Conservation (phyloP, 306 rosid genomes). For the Datisca glomerata region DNA sequence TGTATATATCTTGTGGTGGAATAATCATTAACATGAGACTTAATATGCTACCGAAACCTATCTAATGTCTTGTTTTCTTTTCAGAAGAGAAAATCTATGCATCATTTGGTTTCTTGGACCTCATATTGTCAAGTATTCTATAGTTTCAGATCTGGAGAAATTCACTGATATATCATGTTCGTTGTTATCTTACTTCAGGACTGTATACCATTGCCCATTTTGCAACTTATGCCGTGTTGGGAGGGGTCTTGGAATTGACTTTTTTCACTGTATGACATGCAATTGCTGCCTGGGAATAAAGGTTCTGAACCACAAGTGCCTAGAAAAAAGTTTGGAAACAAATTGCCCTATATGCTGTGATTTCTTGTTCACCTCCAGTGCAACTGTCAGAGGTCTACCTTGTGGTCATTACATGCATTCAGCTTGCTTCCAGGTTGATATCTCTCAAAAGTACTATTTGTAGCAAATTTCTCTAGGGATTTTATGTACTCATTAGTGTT, state of each 20-base stretch:
- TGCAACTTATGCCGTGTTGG: conserved; percentile 99
- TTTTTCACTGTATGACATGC: conserved; percentile 95
- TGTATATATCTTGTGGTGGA: no score
- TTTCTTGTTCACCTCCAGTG: conserved; percentile 88
- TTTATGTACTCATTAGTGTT: neutral
- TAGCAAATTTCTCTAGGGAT: neutral
- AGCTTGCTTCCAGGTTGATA: conserved; percentile 92
- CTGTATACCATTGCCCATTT: conserved; percentile 95
- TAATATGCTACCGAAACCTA: no score
- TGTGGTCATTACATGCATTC: conserved; percentile 99
- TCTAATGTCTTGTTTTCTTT: no score
- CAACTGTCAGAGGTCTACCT: conserved; percentile 83
- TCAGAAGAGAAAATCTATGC: no score
- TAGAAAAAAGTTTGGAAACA: conserved; percentile 89
- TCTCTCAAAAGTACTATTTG: neutral
- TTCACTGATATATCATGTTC: conserved; percentile 2
- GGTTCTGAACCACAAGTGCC: conserved; percentile 77
- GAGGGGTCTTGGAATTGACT: conserved; percentile 89
- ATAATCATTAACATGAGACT: no score
- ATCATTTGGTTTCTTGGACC: no score
- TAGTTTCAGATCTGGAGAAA: neutral
- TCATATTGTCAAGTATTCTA: no score
- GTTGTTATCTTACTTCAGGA: conserved; percentile 32
- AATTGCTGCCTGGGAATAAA: conserved; percentile 93
- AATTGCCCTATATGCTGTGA: conserved; percentile 99